These are phyloP conservation scores for Chaetomiaceae sp. DNA, from an alignment of 2,329 filamentous ascomycete species.

Conservation along the genomic window DNA sequence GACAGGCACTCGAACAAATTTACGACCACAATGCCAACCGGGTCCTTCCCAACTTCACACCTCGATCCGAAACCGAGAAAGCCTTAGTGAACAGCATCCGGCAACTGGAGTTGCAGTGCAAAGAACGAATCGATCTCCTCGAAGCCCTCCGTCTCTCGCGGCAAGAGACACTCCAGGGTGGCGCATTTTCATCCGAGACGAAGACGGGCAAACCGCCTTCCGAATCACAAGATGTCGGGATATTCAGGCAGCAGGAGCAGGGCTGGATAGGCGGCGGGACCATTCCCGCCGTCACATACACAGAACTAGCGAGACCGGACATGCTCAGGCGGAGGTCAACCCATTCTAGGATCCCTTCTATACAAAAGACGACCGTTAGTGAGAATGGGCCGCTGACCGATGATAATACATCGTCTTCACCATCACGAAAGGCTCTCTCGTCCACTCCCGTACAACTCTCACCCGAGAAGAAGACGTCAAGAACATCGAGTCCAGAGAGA, in stretches of 20 bases:
- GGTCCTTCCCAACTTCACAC: conserved; percentile 62
- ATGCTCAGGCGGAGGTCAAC: conserved; percentile 50
- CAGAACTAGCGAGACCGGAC: conserved; percentile 69
- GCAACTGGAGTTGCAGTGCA: conserved; percentile 84
- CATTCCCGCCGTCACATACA: conserved; percentile 74
- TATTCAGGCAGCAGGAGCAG: conserved; percentile 28
- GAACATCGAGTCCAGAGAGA: conserved; percentile 56
- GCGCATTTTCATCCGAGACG: conserved; percentile 22
- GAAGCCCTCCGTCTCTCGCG: conserved; percentile 71
- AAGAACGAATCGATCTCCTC: conserved; percentile 84
- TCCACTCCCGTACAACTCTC: conserved; percentile 33
- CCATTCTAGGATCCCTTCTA: conserved; percentile 51
- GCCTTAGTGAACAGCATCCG: conserved; percentile 76
- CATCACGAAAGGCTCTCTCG: conserved; percentile 24
- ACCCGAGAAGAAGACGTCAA: conserved; percentile 37
- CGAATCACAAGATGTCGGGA: conserved; percentile 22
- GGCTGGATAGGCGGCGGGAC: conserved; percentile 77
- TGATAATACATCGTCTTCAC: conserved; percentile 24
- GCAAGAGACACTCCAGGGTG: conserved; percentile 34
- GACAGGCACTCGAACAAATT: conserved; percentile 80
- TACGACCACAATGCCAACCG: conserved; percentile 78
- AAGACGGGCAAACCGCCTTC: conserved; percentile 22
- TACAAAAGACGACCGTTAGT: conserved; percentile 42
- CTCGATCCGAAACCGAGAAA: conserved; percentile 77
- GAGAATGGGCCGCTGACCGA: conserved; percentile 24